Percentiles rank a stretch among this genome's conserved stretches.
phyloP scores from a whole-genome alignment of 2,329 filamentous ascomycete genomes.

The Exophiala lecanii-corni region DNA sequence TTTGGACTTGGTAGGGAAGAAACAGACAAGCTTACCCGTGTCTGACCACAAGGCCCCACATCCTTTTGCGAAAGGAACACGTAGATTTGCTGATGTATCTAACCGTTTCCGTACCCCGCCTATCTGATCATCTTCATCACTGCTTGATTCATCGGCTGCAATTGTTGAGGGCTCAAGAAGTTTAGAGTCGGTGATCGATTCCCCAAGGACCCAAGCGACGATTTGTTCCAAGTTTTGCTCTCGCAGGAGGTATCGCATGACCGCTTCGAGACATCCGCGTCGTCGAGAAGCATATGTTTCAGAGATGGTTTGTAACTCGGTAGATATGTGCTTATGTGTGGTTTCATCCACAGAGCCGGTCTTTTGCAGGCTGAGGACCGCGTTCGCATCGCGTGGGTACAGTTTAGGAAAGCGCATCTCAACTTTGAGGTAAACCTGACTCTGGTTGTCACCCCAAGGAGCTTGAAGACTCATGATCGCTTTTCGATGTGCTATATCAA shows the following conservation, averaged over 20 bases:
- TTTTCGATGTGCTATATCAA: slow-evolving; percentile 51
- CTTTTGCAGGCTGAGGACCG: slow-evolving; percentile 53
- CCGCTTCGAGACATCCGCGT: slow-evolving; percentile 56
- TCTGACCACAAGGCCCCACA: slow-evolving; percentile 55
- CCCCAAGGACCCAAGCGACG: slow-evolving; percentile 49
- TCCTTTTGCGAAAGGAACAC: slow-evolving; percentile 58
- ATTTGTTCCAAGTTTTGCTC: slow-evolving; percentile 57
- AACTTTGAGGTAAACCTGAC: slow-evolving; percentile 52
- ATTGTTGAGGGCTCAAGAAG: slow-evolving; percentile 41
- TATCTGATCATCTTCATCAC: slow-evolving; percentile 61
- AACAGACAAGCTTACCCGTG: slow-evolving; percentile 55
- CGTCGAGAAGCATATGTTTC: slow-evolving; percentile 50
- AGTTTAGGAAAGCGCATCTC: slow-evolving; percentile 54
- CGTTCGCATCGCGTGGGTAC: slow-evolving; percentile 50
- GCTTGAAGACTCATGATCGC: slow-evolving; percentile 55
- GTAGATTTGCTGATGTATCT: slow-evolving; percentile 51
- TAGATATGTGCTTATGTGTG: slow-evolving; percentile 45
- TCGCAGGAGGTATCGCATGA: slow-evolving; percentile 57
- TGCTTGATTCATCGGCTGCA: slow-evolving; percentile 74
- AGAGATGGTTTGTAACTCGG: slow-evolving; percentile 52
- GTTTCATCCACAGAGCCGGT: slow-evolving; percentile 53
- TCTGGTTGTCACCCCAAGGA: slow-evolving; percentile 53
- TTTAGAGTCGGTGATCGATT: slow-evolving; percentile 52
- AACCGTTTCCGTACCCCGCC: slow-evolving; percentile 25
- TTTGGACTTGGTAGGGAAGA: slow-evolving; percentile 51